Percentiles rank a stretch among this genome's conserved stretches.
phyloP scores from a whole-genome alignment of 495 filamentous ascomycete species.

The Podospora australis region DNA sequence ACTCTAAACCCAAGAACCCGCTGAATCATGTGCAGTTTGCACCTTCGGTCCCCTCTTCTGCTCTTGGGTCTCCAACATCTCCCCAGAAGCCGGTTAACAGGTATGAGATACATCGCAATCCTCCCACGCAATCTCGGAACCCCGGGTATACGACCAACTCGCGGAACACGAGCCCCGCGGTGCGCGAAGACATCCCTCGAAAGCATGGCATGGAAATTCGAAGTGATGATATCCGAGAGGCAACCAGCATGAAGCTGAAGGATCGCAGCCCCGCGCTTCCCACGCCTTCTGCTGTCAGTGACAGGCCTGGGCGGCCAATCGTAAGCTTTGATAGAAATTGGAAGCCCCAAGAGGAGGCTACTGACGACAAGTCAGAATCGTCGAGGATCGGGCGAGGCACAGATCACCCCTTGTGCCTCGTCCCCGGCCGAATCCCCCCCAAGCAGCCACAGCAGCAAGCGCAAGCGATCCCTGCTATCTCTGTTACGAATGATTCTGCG shows the following conservation, averaged over 20 bases:
- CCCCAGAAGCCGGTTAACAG: slow-evolving; percentile 51
- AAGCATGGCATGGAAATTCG: slow-evolving; percentile 78
- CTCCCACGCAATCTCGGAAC: slow-evolving; percentile 68
- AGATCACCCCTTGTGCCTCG: slow-evolving; percentile 18
- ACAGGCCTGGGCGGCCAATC: slow-evolving; percentile 77
- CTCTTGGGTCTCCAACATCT: slow-evolving; percentile 16
- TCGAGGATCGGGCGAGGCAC: slow-evolving; percentile 18
- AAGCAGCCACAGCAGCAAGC: slow-evolving; percentile 19
- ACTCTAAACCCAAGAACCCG: slow-evolving; percentile 52
- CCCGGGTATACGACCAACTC: slow-evolving; percentile 64
- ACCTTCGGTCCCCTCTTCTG: slow-evolving; percentile 19
- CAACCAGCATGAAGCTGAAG: slow-evolving; percentile 83
- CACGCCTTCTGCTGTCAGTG: slow-evolving; percentile 78
- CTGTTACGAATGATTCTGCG: slow-evolving; percentile 44
- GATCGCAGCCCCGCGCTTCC: slow-evolving; percentile 82
- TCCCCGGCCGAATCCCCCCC: slow-evolving; percentile 21
- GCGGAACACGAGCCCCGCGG: slow-evolving; percentile 22
- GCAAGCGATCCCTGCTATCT: slow-evolving; percentile 52
- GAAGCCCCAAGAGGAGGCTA: slow-evolving; percentile 58
- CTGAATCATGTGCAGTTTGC: slow-evolving; percentile 50
- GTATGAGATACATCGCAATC: slow-evolving; percentile 71
- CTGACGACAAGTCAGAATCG: slow-evolving; percentile 48
- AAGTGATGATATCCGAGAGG: slow-evolving; percentile 75
- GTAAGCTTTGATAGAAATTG: slow-evolving; percentile 85
- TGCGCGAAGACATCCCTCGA: slow-evolving; percentile 33